These are phyloP conservation scores for Panaeolus papilionaceus DNA, from an alignment of 768 basidiomycete genomes.

Conservation along the genomic window DNA sequence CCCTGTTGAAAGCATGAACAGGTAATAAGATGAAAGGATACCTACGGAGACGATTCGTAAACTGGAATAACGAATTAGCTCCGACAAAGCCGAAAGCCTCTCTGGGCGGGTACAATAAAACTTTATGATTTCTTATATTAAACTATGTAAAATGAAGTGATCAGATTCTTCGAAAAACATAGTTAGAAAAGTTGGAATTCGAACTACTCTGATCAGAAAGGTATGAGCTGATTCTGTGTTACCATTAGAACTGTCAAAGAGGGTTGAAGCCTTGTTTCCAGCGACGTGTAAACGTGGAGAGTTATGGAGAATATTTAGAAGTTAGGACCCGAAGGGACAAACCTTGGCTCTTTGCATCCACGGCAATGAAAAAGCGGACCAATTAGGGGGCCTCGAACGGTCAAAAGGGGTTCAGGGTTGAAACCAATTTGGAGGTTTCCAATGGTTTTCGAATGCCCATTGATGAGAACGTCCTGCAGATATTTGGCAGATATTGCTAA, in stretches of 20 bases:
- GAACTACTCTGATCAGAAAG: not conserved
- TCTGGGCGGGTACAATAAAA: too few relatives aligned
- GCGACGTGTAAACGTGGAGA: not conserved
- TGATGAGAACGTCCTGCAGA: not conserved
- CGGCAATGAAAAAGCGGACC: not conserved
- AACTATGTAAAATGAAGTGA: not conserved
- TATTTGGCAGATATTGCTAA: not conserved
- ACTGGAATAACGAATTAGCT: not conserved
- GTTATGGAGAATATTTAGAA: conserved; percentile 3
- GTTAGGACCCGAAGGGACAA: not conserved
- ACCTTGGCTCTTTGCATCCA: not conserved
- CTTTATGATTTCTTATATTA: too few relatives aligned
- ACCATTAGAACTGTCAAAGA: not conserved
- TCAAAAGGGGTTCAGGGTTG: conserved; percentile 8
- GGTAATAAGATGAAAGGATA: too few relatives aligned
- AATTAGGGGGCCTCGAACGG: not conserved
- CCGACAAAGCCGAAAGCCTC: not conserved
- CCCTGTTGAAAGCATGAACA: too few relatives aligned
- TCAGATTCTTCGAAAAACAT: conserved; percentile 1
- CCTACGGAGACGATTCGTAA: too few relatives aligned
- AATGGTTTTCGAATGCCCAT: not conserved
- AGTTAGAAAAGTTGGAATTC: not conserved
- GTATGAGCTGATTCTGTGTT: not conserved
- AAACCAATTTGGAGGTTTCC: not conserved
- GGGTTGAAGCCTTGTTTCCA: conserved; percentile 4